These are phyloP conservation scores for Torrubiellomyces zombiae DNA, from an alignment of 2,329 filamentous ascomycete species.

Conservation along the genomic window DNA sequence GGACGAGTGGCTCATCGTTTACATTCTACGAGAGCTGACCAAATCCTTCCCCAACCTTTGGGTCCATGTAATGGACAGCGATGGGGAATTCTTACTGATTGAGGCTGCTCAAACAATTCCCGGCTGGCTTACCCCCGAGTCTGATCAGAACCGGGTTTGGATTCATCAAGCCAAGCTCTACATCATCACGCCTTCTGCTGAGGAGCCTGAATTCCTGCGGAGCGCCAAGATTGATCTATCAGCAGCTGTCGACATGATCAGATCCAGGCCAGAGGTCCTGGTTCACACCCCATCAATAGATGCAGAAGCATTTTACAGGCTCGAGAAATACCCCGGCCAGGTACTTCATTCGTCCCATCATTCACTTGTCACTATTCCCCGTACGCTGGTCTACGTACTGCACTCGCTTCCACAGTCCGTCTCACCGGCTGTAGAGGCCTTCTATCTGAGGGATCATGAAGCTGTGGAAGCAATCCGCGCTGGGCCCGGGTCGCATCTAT, in stretches of 20 bases:
- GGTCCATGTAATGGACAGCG: conserved; percentile 69
- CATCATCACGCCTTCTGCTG: conserved; percentile 43
- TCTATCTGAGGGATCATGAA: conserved; percentile 78
- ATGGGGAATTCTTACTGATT: conserved; percentile 89
- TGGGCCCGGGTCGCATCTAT: conserved; percentile 35
- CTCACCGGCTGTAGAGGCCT: conserved; percentile 72
- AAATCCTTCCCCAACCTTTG: conserved; percentile 57
- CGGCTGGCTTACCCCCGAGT: conserved; percentile 80
- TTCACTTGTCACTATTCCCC: conserved; percentile 56
- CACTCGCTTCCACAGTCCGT: conserved; percentile 61
- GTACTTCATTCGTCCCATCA: conserved; percentile 64
- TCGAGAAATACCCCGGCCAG: conserved; percentile 67
- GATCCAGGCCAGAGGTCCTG: conserved; percentile 36
- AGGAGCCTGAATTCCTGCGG: conserved; percentile 17
- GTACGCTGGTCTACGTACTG: conserved; percentile 66
- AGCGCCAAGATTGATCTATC: too few relatives aligned
- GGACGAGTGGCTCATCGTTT: conserved; percentile 95
- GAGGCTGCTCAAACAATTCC: conserved; percentile 83
- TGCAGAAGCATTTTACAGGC: conserved; percentile 76
- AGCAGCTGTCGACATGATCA: conserved; percentile 47
- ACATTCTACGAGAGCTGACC: conserved; percentile 68
- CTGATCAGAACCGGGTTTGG: conserved; percentile 80
- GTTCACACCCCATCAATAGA: conserved; percentile 62
- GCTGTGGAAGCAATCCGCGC: conserved; percentile 52
- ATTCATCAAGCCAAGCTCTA: conserved; percentile 60